Evolutionary conservation across 768 basidiomycete genomes (phyloP).

Genomic region (Termitomyces sp.): DNA sequence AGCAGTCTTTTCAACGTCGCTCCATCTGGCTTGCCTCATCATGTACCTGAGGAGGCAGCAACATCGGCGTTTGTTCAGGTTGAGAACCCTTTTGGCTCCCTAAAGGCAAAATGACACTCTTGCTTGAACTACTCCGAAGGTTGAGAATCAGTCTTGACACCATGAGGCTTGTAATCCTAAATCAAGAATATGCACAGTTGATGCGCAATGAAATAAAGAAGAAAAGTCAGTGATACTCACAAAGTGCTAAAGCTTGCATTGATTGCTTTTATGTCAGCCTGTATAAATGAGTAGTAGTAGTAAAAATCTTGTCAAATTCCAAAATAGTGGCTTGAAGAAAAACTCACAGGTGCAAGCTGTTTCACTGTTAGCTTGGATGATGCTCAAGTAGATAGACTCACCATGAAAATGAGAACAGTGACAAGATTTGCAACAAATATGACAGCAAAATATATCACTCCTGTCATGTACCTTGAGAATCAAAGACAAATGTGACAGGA

Average conservation of each 20-base stretch:
- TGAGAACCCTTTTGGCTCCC: background rate
- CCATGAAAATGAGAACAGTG: constrained; percentile 27
- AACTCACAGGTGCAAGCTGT: background rate
- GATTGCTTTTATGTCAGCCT: constrained; percentile 30
- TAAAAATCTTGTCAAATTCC: background rate
- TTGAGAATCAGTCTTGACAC: constrained; percentile 31
- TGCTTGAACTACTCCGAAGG: constrained; percentile 13
- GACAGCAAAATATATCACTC: constrained; percentile 20
- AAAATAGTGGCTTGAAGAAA: background rate
- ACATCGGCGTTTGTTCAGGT: background rate
- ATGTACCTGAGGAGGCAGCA: too few relatives aligned
- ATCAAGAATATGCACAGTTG: background rate
- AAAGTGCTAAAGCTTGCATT: constrained; percentile 32
- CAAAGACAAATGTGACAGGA: background rate
- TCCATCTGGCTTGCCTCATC: too few relatives aligned
- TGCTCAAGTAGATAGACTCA: constrained; percentile 8
- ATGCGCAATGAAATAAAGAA: background rate
- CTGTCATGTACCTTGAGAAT: background rate
- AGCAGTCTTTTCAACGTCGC: too few relatives aligned
- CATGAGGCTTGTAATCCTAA: constrained; percentile 30
- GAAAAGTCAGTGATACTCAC: constrained; percentile 14
- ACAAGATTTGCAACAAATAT: constrained; percentile 28
- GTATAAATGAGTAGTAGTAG: background rate
- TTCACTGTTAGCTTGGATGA: background rate
- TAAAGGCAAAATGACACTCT: background rate